Evolutionary conservation across 129 eudicot species (phyloP).

Genomic region (Tagetes patula): DNA sequence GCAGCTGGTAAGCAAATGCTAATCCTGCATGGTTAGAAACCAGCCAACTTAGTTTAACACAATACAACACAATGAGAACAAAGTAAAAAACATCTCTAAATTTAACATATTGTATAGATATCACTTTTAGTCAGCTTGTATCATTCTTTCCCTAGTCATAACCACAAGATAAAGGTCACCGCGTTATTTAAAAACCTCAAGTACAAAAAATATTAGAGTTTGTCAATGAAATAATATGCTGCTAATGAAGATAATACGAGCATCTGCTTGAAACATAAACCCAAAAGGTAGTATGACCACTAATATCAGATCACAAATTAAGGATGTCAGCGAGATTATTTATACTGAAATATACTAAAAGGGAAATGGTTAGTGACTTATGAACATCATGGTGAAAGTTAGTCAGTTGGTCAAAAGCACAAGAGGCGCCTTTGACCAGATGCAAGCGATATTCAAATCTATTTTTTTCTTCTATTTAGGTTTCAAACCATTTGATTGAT

Average conservation of each 20-base stretch:
- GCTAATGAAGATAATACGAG: neutral
- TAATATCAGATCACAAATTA: neutral
- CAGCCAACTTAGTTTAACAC: slow-evolving; percentile 19
- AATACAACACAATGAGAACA: slow-evolving; percentile 2
- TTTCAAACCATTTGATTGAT: neutral
- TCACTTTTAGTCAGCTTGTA: neutral
- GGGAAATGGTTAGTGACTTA: too few relatives aligned
- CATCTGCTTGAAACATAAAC: neutral
- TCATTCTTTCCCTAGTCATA: slow-evolving; percentile 5
- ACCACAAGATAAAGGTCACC: slow-evolving; percentile 1
- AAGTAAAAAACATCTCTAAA: neutral
- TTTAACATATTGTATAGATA: slow-evolving; percentile 1
- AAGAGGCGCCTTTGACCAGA: neutral
- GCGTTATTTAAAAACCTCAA: neutral
- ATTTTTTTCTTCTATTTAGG: neutral
- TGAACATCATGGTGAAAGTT: too few relatives aligned
- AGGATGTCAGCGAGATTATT: too few relatives aligned
- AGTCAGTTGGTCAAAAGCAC: neutral
- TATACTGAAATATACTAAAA: too few relatives aligned
- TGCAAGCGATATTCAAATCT: neutral
- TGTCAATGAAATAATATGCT: neutral
- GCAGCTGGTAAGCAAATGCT: slow-evolving; percentile 89
- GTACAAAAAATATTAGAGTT: neutral
- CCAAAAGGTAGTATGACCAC: neutral
- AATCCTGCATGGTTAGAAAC: slow-evolving; percentile 58